Conservation (phyloP, 345 rosid species). For the Populus ilicifolia region DNA sequence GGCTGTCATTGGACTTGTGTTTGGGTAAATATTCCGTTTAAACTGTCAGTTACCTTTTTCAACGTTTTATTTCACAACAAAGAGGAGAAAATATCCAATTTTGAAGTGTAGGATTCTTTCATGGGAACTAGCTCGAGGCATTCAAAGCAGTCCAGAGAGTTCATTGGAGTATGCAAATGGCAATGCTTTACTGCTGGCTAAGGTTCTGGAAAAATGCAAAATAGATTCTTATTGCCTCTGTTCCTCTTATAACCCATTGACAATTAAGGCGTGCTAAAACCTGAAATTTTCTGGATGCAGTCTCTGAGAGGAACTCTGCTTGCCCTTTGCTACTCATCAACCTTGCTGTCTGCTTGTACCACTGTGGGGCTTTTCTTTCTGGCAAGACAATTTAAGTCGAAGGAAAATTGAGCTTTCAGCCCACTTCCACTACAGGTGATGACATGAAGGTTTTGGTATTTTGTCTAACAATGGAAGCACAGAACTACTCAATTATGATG, state of each 20-base stretch:
- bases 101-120: slow-evolving; percentile 64
- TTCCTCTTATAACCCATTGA: not conserved
- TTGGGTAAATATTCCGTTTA: slow-evolving; percentile 52
- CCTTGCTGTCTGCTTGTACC: slow-evolving; percentile 60
- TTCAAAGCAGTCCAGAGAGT: slow-evolving; percentile 71
- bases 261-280: not conserved
- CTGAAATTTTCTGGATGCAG: slow-evolving; percentile 41
- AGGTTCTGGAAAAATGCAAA: slow-evolving; percentile 41
- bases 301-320: slow-evolving; percentile 78
- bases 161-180: slow-evolving; percentile 87
- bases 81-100: not conserved
- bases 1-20: slow-evolving; percentile 57
- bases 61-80: not conserved
- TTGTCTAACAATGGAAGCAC: not conserved
- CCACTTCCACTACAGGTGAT: not conserved
- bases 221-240: not conserved
- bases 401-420: slow-evolving; percentile 41
- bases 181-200: slow-evolving; percentile 72
- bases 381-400: slow-evolving; percentile 55
- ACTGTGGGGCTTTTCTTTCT: slow-evolving; percentile 59
- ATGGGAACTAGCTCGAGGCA: slow-evolving; percentile 72
- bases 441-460: not conserved
- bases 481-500: not conserved
- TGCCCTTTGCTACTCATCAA: slow-evolving; percentile 50
- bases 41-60: slow-evolving; percentile 1